phyloP scores from a whole-genome alignment of 2,329 filamentous ascomycete genomes.

The Kalmusia sp. region DNA sequence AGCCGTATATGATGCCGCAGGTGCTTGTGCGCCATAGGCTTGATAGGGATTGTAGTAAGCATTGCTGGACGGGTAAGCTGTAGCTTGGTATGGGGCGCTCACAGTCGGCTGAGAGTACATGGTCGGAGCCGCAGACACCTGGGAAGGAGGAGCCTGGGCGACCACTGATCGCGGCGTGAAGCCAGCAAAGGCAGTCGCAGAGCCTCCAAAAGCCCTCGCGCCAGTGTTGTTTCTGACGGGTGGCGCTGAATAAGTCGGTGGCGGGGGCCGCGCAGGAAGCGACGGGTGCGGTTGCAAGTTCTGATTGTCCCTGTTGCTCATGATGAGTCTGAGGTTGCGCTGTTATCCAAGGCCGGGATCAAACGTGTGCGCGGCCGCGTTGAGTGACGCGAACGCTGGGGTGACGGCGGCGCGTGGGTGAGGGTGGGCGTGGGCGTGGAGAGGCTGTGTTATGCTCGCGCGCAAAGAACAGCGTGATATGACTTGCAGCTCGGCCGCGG shows the following conservation, averaged over 20 bases:
- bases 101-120: slow-evolving; percentile 50
- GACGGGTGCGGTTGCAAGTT: slow-evolving; percentile 59
- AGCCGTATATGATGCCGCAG: slow-evolving; percentile 27
- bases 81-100: slow-evolving; percentile 48
- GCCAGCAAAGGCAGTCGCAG: slow-evolving; percentile 55
- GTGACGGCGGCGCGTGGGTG: neutral
- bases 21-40: slow-evolving; percentile 59
- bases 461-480: neutral
- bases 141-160: slow-evolving; percentile 34
- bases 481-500: slow-evolving; percentile 15
- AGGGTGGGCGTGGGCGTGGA: neutral
- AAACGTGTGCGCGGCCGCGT: slow-evolving; percentile 16
- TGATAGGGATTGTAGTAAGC: slow-evolving; percentile 72
- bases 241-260: slow-evolving; percentile 67
- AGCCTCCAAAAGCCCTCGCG: slow-evolving; percentile 41
- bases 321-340: slow-evolving; percentile 11
- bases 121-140: slow-evolving; percentile 47
- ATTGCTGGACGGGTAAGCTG: slow-evolving; percentile 49
- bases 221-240: slow-evolving; percentile 55
- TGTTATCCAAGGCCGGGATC: slow-evolving; percentile 11
- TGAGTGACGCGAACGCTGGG: slow-evolving; percentile 6
- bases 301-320: slow-evolving; percentile 23
- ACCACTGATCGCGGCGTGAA: slow-evolving; percentile 67
- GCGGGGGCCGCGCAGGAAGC: slow-evolving; percentile 79
- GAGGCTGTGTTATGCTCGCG: neutral